Percentiles rank a stretch among this genome's conserved stretches.
These are phyloP conservation scores for Lathyrus aphaca DNA, from an alignment of 306 rosid species.

Conservation along the genomic window DNA sequence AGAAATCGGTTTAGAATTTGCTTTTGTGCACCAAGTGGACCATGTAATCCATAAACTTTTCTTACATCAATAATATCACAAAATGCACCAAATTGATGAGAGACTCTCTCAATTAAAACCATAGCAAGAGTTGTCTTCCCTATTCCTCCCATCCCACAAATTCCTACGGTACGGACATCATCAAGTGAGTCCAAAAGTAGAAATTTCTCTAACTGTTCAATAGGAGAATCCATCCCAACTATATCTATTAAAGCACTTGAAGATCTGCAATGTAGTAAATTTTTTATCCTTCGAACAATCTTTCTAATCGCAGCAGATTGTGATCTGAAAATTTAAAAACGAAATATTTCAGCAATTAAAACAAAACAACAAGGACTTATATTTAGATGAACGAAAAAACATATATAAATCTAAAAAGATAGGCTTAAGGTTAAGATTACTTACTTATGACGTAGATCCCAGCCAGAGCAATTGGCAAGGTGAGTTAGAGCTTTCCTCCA, in stretches of 20 bases:
- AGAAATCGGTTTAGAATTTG: not conserved
- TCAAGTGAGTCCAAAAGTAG: not conserved
- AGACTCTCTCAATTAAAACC: too few species aligned
- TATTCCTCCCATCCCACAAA: too few species aligned
- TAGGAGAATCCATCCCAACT: not conserved
- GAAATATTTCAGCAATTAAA: too few species aligned
- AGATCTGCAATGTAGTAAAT: not conserved
- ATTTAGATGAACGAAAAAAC: too few species aligned
- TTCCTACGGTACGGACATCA: too few species aligned
- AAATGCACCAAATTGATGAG: too few species aligned
- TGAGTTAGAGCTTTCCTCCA: not conserved
- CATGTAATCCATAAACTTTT: not conserved
- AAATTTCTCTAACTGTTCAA: not conserved
- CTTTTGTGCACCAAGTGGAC: not conserved
- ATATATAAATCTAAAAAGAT: too few species aligned
- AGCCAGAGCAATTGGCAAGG: not conserved
- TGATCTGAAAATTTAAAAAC: too few species aligned
- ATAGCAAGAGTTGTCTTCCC: too few species aligned
- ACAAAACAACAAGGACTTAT: too few species aligned
- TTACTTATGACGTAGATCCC: not conserved
- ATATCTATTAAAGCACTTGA: not conserved
- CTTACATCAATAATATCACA: slow-evolving; percentile 1
- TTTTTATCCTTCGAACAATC: not conserved
- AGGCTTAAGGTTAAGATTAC: too few species aligned
- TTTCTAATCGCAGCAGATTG: too few species aligned